Percentiles rank a stretch among this genome's conserved stretches.
Evolutionary conservation across 164 flowering plant genomes (phyloP).

Genomic region (Saururus chinensis): DNA sequence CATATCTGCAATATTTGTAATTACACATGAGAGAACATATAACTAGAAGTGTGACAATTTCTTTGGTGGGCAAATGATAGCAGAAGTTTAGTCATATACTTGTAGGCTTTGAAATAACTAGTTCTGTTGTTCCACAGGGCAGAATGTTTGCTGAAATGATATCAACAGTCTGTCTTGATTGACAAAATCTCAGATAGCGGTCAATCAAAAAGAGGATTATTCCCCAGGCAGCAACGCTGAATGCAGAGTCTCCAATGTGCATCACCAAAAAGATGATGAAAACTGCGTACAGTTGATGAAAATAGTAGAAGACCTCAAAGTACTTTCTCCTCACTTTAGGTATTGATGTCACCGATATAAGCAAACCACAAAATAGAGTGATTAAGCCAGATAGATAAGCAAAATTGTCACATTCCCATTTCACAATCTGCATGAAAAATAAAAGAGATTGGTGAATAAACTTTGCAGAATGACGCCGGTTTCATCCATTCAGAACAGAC

Average conservation of each 20-base stretch:
- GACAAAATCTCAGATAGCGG: slow-evolving; percentile 80
- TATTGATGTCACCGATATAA: slow-evolving; percentile 92
- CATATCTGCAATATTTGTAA: slow-evolving; percentile 32
- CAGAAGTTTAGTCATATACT: slow-evolving; percentile 26
- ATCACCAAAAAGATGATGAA: slow-evolving; percentile 68
- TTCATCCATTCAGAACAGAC: too few relatives aligned
- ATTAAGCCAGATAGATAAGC: slow-evolving; percentile 82
- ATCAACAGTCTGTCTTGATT: slow-evolving; percentile 56
- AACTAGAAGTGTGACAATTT: not conserved
- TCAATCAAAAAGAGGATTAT: slow-evolving; percentile 78
- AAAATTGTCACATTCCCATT: slow-evolving; percentile 55
- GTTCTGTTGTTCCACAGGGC: slow-evolving; percentile 75
- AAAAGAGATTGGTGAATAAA: not conserved
- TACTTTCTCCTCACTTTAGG: slow-evolving; percentile 49
- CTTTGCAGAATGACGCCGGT: too few relatives aligned
- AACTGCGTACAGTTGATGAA: slow-evolving; percentile 75
- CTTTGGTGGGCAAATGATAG: not conserved
- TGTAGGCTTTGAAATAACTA: slow-evolving; percentile 67
- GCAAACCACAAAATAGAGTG: slow-evolving; percentile 61
- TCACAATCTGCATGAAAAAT: slow-evolving; percentile 37
- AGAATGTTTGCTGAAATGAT: slow-evolving; percentile 53
- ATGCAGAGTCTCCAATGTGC: slow-evolving; percentile 73
- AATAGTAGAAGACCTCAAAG: slow-evolving; percentile 85
- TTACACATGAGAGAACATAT: not conserved
- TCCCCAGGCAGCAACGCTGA: slow-evolving; percentile 59